Percentiles rank a stretch among this genome's conserved stretches.
Conservation (phyloP, 2,329 filamentous ascomycete species). For the Trichophyton schoenleinii region DNA sequence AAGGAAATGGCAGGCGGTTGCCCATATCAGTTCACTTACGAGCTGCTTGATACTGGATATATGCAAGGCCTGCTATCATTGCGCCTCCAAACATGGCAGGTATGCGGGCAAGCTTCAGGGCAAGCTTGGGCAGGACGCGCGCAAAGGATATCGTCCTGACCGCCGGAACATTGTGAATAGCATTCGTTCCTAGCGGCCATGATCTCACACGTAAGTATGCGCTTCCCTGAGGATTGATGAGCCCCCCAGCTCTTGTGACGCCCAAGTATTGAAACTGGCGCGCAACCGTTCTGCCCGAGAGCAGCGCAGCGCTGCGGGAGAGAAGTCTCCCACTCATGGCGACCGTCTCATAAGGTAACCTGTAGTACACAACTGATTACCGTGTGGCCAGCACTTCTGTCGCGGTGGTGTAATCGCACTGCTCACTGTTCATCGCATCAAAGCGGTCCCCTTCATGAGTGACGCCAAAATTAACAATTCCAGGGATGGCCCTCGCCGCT, state of each 20-base stretch:
- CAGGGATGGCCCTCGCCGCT: background rate
- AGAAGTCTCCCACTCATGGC: constrained; percentile 63
- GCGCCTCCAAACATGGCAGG: constrained; percentile 87
- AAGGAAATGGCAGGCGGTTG: background rate
- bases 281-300: constrained; percentile 49
- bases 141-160: constrained; percentile 54
- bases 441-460: background rate
- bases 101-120: constrained; percentile 76
- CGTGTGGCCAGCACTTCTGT: background rate
- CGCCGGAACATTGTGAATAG: constrained; percentile 66
- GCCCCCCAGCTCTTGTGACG: constrained; percentile 52
- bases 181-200: constrained; percentile 64
- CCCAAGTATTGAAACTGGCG: constrained; percentile 50
- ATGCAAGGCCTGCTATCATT: constrained; percentile 74
- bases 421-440: background rate
- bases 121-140: constrained; percentile 65
- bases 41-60: constrained; percentile 89
- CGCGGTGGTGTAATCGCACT: no score
- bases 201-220: constrained; percentile 38
- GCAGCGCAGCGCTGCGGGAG: constrained; percentile 57
- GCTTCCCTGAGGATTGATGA: constrained; percentile 53
- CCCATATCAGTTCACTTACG: constrained; percentile 43
- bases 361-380: background rate
- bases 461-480: background rate
- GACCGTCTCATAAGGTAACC: constrained; percentile 24